Evolutionary conservation across 2,329 filamentous ascomycete genomes (phyloP), one percentile per base, ranked within the genome.

Genomic region (Pseudogymnoascus sp.): DNA sequence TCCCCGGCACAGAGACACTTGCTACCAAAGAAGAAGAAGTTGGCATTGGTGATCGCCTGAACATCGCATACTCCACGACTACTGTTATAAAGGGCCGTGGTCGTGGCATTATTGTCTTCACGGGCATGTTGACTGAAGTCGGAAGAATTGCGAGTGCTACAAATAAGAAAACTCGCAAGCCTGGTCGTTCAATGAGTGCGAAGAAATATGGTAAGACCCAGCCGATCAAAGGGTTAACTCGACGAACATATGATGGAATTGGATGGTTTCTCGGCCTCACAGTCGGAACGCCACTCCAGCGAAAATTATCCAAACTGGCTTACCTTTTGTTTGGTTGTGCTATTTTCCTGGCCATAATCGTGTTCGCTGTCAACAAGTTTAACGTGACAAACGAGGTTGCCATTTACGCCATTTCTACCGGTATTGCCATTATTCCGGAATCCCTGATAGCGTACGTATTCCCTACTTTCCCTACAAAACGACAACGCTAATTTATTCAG

Each of bases 221-320:
- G 63, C 74, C 80, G 38, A 71, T 81, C 9, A 78, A 83, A 66
- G 82, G 81, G 6, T 74, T 76, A 43, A 72, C 77, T 22, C 73
- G 79, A 38, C 78, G 78, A 16, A 70, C 74, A 28, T 77, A 74
- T 65, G 79, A 83, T 68, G 74, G 74, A 20, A 67, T 81, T 63
- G 79, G 80, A 47, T 77, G 78, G 64, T 82, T 86, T 64, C 74
- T 86, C 43, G 83, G 84, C 58, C 75, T 86, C 61, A 81, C 78
- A 57, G 80, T 81, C 50, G 86, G 86, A 25, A 88, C 86, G 16
- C 86, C 86, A 1, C 75, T 88, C 37, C 85, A 87, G 69, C 81
- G 82, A 63, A 87, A 85, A 67, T 74, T 88, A 58, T 85, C 83
- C 67, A 84, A 85, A 69, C 78, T 88, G 63, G 86, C 86, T 20